Evolutionary conservation across 2,329 filamentous ascomycete species (phyloP).

Genomic region (Cercospora berteroae): DNA sequence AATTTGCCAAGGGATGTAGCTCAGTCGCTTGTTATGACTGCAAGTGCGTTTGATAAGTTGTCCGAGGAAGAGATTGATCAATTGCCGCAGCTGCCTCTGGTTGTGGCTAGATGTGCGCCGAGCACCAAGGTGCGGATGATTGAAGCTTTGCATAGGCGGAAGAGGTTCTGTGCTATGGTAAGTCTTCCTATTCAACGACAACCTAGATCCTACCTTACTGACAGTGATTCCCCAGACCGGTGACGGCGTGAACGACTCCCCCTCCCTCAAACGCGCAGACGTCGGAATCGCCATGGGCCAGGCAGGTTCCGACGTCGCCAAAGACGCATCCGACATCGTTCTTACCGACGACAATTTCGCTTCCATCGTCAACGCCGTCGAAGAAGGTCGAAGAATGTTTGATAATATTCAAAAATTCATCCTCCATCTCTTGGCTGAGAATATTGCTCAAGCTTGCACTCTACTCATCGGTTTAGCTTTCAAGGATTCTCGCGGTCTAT

Average conservation of each 20-base stretch:
- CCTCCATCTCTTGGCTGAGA: conserved; percentile 86
- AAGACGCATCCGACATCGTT: conserved; percentile 79
- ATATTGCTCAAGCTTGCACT: conserved; percentile 84
- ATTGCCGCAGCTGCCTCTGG: conserved; percentile 71
- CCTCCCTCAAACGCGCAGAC: conserved; percentile 75
- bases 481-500: conserved; percentile 67
- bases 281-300: conserved; percentile 88
- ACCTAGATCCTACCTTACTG: conserved; percentile 41
- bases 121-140: conserved; percentile 90
- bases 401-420: conserved; percentile 89
- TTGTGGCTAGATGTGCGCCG: conserved; percentile 79
- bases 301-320: conserved; percentile 82
- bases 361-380: conserved; percentile 77
- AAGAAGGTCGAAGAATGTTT: conserved; percentile 86
- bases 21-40: conserved; percentile 65
- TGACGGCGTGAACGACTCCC: conserved; percentile 84
- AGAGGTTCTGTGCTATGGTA: conserved; percentile 72
- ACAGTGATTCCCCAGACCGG: conserved; percentile 62
- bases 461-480: conserved; percentile 80
- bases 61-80: conserved; percentile 71
- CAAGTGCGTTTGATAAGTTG: conserved; percentile 59
- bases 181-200: neutral
- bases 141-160: conserved; percentile 76
- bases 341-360: conserved; percentile 87
- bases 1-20: conserved; percentile 50